Evolutionary conservation across 2,329 filamentous ascomycete genomes (phyloP).

Genomic region (Colletotrichum viniferum): DNA sequence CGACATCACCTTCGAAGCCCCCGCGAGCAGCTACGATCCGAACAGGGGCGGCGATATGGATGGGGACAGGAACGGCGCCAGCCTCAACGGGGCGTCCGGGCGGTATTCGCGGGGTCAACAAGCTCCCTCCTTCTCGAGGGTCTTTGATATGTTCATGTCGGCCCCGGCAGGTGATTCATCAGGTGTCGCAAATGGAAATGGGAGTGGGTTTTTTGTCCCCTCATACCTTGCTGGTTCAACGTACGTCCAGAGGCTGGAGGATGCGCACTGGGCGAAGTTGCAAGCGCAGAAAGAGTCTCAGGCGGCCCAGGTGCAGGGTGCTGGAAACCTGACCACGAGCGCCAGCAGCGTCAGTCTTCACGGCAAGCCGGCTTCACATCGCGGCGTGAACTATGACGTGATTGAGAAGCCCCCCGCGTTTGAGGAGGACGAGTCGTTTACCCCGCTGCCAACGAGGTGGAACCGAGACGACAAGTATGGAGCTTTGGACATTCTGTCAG

Average conservation of each 20-base stretch:
- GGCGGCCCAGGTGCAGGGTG: constrained; percentile 43
- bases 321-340: constrained; percentile 58
- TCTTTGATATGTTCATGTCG: constrained; percentile 54
- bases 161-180: constrained; percentile 22
- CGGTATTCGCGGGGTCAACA: constrained; percentile 23
- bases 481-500: constrained; percentile 74
- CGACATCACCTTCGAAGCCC: constrained; percentile 38
- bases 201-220: constrained; percentile 73
- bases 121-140: constrained; percentile 55
- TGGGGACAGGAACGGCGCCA: constrained; percentile 31
- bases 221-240: constrained; percentile 81
- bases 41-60: constrained; percentile 35
- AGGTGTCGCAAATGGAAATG: constrained; percentile 26
- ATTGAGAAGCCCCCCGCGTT: constrained; percentile 73
- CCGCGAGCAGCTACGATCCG: constrained; percentile 26
- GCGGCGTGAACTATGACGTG: constrained; percentile 82
- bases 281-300: constrained; percentile 53
- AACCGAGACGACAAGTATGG: constrained; percentile 76
- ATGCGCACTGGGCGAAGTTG: constrained; percentile 67
- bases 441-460: constrained; percentile 82
- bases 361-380: constrained; percentile 64
- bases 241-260: constrained; percentile 78
- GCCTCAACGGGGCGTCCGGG: constrained; percentile 26
- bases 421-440: constrained; percentile 63
- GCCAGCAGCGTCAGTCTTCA: constrained; percentile 55